These are phyloP conservation scores for Tolypocladium ovalisporum DNA, from an alignment of 2,329 filamentous ascomycete genomes.

Conservation along the genomic window DNA sequence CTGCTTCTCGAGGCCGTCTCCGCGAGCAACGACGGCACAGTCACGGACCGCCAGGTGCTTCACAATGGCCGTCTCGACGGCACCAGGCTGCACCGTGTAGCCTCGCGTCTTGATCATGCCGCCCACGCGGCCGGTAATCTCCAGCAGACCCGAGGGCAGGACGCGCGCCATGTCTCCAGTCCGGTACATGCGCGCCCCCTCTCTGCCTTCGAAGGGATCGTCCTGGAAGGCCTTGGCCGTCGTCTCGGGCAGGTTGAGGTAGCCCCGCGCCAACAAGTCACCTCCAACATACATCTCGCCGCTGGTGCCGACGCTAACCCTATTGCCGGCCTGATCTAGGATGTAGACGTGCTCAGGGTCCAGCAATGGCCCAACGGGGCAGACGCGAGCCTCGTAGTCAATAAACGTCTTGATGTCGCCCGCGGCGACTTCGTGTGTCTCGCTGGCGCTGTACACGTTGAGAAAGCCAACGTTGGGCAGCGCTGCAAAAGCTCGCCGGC, in stretches of 20 bases:
- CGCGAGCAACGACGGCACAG: conserved; percentile 63
- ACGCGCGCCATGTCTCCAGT: conserved; percentile 63
- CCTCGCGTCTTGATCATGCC: conserved; percentile 75
- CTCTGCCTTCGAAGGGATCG: conserved; percentile 49
- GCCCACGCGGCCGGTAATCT: conserved; percentile 66
- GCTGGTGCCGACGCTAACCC: conserved; percentile 47
- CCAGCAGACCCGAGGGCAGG: conserved; percentile 55
- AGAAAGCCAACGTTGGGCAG: conserved; percentile 60
- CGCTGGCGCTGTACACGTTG: conserved; percentile 74
- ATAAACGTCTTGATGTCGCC: conserved; percentile 63
- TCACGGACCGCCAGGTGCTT: conserved; percentile 59
- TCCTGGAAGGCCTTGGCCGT: conserved; percentile 61
- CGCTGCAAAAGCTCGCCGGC: conserved; percentile 53
- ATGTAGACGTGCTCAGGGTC: conserved; percentile 62
- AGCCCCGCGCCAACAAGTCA: conserved; percentile 61
- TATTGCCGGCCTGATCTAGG: conserved; percentile 56
- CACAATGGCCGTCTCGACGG: conserved; percentile 63
- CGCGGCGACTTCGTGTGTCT: conserved; percentile 71
- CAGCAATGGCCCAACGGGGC: conserved; percentile 62
- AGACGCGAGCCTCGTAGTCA: conserved; percentile 51
- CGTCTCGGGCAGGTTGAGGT: conserved; percentile 69
- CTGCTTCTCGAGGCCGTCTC: conserved; percentile 65
- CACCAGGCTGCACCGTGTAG: conserved; percentile 67
- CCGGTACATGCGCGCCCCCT: conserved; percentile 60
- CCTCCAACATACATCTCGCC: conserved; percentile 72